A percentile compares a stretch with the other conserved stretches of the same genome.
These are phyloP conservation scores for Boletus rex-veris DNA, from an alignment of 768 basidiomycete species.

Conservation along the genomic window DNA sequence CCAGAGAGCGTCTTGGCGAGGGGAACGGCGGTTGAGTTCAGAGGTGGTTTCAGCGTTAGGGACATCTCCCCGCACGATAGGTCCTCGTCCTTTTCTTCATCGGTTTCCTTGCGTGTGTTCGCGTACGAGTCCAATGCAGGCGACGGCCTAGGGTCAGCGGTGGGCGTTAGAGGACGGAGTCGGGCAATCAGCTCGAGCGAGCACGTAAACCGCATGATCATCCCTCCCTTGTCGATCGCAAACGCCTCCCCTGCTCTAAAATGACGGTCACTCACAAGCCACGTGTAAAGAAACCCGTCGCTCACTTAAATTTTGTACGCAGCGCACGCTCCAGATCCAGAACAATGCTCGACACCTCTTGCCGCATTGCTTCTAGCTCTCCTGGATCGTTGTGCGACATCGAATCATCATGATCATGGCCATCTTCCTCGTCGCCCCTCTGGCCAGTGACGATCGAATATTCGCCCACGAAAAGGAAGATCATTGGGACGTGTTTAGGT, in stretches of 20 bases:
- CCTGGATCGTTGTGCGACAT: neutral
- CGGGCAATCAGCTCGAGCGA: slow-evolving; percentile 20
- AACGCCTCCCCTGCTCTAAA: slow-evolving; percentile 19
- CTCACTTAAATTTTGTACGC: slow-evolving; percentile 20
- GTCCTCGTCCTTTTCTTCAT: neutral
- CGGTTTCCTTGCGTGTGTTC: too few species aligned
- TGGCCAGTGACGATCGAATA: slow-evolving; percentile 22
- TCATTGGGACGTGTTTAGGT: neutral
- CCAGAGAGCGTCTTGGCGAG: slow-evolving; percentile 43
- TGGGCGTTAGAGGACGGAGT: slow-evolving; percentile 5
- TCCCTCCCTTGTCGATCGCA: slow-evolving; percentile 19
- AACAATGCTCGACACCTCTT: slow-evolving; percentile 18
- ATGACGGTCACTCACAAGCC: neutral
- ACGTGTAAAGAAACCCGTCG: neutral
- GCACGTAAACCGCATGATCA: slow-evolving; percentile 25
- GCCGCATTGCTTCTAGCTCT: slow-evolving; percentile 12
- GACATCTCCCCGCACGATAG: neutral
- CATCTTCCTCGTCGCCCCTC: neutral
- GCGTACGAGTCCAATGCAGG: neutral
- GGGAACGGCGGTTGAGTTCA: slow-evolving; percentile 8
- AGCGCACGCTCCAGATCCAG: slow-evolving; percentile 11
- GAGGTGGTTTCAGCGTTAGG: neutral
- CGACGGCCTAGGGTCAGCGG: neutral
- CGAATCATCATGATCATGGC: neutral
- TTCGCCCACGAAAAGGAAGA: slow-evolving; percentile 26